These are phyloP conservation scores for Fraxinus excelsior DNA, from an alignment of 257 asterid genomes.

Conservation along the genomic window DNA sequence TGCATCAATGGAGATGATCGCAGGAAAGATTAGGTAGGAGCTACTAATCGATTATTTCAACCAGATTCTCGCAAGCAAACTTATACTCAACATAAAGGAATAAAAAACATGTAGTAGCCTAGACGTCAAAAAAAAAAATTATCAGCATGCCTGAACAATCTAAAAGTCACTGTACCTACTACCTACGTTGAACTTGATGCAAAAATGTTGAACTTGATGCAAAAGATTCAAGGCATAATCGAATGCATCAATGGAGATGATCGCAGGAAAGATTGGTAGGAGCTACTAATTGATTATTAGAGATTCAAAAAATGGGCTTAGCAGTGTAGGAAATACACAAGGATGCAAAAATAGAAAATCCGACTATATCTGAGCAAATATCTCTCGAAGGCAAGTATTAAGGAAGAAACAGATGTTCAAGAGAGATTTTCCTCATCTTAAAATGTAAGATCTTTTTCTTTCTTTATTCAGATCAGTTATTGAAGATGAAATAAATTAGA, in stretches of 20 bases:
- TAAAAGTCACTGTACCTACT: neutral
- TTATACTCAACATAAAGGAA: slow-evolving; percentile 7
- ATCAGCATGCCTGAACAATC: slow-evolving; percentile 5
- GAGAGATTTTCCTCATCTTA: neutral
- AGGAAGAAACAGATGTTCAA: neutral
- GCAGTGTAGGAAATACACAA: neutral
- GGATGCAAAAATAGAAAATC: neutral
- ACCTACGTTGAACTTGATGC: neutral
- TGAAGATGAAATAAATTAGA: neutral
- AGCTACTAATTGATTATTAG: neutral
- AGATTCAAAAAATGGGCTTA: neutral
- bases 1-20: neutral
- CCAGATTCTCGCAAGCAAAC: slow-evolving; percentile 22
- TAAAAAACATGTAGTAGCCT: slow-evolving; percentile 1
- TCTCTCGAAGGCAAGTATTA: neutral
- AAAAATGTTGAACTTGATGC: neutral
- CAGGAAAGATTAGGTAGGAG: neutral
- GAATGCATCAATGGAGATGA: neutral
- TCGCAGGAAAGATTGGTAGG: neutral
- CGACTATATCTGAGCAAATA: neutral
- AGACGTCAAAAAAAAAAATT: neutral
- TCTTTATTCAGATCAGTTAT: neutral
- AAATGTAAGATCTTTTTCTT: neutral
- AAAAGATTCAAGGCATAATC: neutral
- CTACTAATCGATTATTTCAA: neutral